Percentiles rank a stretch among this genome's conserved stretches.
Evolutionary conservation across 73 alveolate genomes (phyloP).

Genomic region (Stentor roeselii): DNA sequence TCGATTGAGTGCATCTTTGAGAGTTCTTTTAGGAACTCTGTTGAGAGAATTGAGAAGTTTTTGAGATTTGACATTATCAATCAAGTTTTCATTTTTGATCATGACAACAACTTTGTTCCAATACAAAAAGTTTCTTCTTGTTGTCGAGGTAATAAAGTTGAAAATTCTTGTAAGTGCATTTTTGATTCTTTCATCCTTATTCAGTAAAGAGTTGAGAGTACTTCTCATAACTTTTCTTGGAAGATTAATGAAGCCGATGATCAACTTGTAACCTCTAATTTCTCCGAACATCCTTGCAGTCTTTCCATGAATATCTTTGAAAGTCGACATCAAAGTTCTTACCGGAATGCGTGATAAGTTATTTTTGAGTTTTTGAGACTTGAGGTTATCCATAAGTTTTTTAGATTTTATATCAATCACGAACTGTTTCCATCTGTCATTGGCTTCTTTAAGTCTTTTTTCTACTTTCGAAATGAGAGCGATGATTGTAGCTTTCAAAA

Average conservation of each 20-base stretch:
- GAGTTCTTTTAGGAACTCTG: neutral
- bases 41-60: neutral
- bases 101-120: neutral
- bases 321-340: slow-evolving; percentile 14
- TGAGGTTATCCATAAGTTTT: neutral
- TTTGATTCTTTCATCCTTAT: neutral
- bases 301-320: too few relatives aligned
- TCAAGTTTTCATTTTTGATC: neutral
- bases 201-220: neutral
- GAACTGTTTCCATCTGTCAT: slow-evolving; percentile 14
- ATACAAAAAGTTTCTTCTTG: neutral
- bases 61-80: neutral
- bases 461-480: neutral
- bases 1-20: neutral
- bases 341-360: neutral
- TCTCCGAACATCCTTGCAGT: too few relatives aligned
- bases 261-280: too few relatives aligned
- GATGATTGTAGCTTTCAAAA: neutral
- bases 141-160: neutral
- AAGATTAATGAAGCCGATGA: too few relatives aligned
- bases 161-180: neutral
- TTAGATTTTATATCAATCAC: neutral
- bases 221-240: neutral
- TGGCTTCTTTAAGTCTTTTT: neutral
- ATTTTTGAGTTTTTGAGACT: neutral